phyloP scores from a whole-genome alignment of 2,329 filamentous ascomycete species.

The Sporothrix brasiliensis region DNA sequence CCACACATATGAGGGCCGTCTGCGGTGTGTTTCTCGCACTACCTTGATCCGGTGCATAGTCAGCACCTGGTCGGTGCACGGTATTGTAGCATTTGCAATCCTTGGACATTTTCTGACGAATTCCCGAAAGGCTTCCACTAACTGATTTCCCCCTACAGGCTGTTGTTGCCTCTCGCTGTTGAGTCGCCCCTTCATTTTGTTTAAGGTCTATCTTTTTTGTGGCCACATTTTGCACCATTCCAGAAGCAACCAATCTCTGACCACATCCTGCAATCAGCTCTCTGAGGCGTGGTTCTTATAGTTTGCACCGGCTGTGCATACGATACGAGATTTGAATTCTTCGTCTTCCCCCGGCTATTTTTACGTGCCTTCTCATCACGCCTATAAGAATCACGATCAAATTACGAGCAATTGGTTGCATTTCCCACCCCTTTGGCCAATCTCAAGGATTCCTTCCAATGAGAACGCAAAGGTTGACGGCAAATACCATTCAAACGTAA shows the following conservation, averaged over 20 bases:
- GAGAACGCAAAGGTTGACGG: not conserved
- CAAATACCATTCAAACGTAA: not conserved
- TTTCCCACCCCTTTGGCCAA: not conserved
- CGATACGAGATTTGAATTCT: not conserved
- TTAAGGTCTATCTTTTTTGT: not conserved
- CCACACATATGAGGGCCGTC: not conserved
- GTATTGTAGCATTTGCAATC: conserved; percentile 7
- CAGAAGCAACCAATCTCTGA: not conserved
- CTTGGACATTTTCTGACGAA: not conserved
- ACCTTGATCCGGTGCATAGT: not conserved
- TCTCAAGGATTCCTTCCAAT: not conserved
- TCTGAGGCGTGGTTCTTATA: not conserved
- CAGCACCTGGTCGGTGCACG: not conserved
- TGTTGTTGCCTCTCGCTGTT: not conserved
- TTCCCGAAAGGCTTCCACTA: not conserved
- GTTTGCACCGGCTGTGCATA: not conserved
- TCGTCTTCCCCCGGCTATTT: not conserved
- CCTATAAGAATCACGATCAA: not conserved
- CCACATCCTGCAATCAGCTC: not conserved
- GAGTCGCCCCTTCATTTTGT: not conserved
- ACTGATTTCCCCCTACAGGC: not conserved
- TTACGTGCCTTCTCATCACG: not conserved
- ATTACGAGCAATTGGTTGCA: not conserved
- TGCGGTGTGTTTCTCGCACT: not conserved
- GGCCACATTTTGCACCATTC: not conserved